A percentile compares a stretch with the other conserved stretches of the same genome.
Conservation (phyloP, 139 green algal species). For the Auxenochlorella pyrenoidosa region DNA sequence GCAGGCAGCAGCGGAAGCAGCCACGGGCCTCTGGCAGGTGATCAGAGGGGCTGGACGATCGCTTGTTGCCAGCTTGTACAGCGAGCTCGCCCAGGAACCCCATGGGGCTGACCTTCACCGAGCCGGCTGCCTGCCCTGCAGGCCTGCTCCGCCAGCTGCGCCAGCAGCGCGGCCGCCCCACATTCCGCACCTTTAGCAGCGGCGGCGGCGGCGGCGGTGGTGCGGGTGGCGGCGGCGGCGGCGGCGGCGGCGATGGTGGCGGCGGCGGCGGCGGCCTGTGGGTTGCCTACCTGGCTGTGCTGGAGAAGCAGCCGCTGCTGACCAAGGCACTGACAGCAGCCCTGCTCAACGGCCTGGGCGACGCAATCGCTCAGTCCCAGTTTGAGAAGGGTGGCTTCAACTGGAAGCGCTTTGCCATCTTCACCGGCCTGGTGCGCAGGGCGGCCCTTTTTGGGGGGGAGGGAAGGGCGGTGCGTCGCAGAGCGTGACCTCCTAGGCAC, state of each 20-base stretch:
- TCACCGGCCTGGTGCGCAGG: slow-evolving; percentile 72
- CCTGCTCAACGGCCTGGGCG: slow-evolving; percentile 86
- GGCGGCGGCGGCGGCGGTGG: slow-evolving; percentile 37
- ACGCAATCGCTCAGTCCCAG: slow-evolving; percentile 81
- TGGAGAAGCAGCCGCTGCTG: slow-evolving; percentile 49
- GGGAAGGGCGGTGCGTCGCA: no score
- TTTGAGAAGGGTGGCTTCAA: slow-evolving; percentile 74
- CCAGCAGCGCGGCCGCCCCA: slow-evolving; percentile 8
- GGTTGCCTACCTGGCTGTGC: slow-evolving; percentile 60
- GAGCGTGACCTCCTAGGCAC: no score
- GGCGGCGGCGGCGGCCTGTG: slow-evolving; percentile 48
- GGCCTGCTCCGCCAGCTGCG: slow-evolving; percentile 19
- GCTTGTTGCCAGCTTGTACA: not conserved
- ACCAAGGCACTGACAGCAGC: slow-evolving; percentile 87
- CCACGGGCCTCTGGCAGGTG: not conserved
- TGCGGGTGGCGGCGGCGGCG: slow-evolving; percentile 40
- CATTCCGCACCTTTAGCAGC: slow-evolving; percentile 31
- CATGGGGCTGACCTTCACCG: no score
- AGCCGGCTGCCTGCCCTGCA: not conserved
- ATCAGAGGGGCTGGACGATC: not conserved
- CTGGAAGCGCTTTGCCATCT: slow-evolving; percentile 69
- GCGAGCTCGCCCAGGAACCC: no score
- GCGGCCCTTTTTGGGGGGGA: not conserved
- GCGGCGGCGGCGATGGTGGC: slow-evolving; percentile 10
- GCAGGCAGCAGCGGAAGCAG: not conserved